Evolutionary conservation across 1,284 basidiomycete genomes (phyloP).

Genomic region (Cryptococcus maquisensis): DNA sequence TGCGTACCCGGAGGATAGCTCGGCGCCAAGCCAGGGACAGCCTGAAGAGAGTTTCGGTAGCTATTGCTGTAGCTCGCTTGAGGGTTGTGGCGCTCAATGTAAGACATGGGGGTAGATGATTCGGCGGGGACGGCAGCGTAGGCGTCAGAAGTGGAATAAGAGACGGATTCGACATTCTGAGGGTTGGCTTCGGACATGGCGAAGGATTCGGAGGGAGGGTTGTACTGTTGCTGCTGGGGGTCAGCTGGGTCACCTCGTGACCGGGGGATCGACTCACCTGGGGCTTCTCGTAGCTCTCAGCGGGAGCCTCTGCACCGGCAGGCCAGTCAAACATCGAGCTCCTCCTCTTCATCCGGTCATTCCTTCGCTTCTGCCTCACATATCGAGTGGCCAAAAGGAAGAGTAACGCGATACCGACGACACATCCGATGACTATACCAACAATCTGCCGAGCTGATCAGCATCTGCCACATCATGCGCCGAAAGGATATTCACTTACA

Average conservation of each 20-base stretch:
- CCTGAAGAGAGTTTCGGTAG: conserved; percentile 7
- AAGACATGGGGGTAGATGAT: not conserved
- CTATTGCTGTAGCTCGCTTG: conserved; percentile 10
- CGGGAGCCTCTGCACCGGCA: conserved; percentile 20
- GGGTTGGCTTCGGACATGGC: conserved; percentile 29
- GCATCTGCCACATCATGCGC: not conserved
- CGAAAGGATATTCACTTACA: conserved; percentile 18
- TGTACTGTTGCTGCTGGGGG: conserved; percentile 17
- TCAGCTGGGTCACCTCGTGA: not conserved
- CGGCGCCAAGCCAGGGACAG: not conserved
- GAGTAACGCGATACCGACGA: conserved; percentile 27
- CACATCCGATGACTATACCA: conserved; percentile 40
- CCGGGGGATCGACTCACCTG: conserved; percentile 16
- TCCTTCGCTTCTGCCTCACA: conserved; percentile 29
- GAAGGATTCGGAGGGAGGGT: conserved; percentile 29
- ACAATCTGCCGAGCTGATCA: conserved; percentile 28
- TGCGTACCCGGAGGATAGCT: conserved; percentile 8
- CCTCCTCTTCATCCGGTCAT: conserved; percentile 30
- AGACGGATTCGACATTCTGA: conserved; percentile 2
- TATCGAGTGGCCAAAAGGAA: conserved; percentile 32
- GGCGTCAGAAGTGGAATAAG: conserved; percentile 10
- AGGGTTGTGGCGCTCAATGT: conserved; percentile 12
- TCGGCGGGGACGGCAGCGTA: conserved; percentile 5
- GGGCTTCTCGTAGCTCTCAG: conserved; percentile 33
- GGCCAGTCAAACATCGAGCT: conserved; percentile 45